Evolutionary conservation across 805 yeast genomes (phyloP).

Genomic region (Ogataea polymorpha): DNA sequence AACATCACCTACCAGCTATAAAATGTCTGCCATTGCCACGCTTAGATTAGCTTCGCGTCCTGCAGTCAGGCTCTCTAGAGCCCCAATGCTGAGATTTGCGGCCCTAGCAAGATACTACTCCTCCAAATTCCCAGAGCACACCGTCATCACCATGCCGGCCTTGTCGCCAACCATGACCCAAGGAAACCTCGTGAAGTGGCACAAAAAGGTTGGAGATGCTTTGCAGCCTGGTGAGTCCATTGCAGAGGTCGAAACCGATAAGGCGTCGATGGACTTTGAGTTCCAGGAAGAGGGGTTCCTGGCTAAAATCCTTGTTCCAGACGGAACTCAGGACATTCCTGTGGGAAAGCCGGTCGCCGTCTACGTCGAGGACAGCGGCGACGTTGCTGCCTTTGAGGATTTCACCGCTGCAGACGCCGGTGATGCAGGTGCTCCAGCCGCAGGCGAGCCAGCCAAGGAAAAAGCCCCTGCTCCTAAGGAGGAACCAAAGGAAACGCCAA

Average conservation of each 20-base stretch:
- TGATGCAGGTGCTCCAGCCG: slow-evolving; percentile 41
- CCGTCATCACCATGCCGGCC: slow-evolving; percentile 96
- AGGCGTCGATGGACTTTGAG: slow-evolving; percentile 97
- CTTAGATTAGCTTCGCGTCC: slow-evolving; percentile 32
- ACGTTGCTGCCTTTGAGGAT: slow-evolving; percentile 83
- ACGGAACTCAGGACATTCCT: slow-evolving; percentile 85
- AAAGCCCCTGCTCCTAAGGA: slow-evolving; percentile 21
- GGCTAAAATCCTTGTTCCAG: slow-evolving; percentile 81
- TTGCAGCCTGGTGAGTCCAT: slow-evolving; percentile 89
- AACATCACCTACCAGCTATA: slow-evolving; percentile 2
- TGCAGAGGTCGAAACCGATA: slow-evolving; percentile 97
- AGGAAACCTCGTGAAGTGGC: slow-evolving; percentile 89
- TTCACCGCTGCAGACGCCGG: slow-evolving; percentile 85
- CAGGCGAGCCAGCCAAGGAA: slow-evolving; percentile 4
- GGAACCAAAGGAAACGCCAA: slow-evolving; percentile 8
- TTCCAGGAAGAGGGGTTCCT: slow-evolving; percentile 95
- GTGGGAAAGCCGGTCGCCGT: slow-evolving; percentile 97
- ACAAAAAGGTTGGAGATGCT: slow-evolving; percentile 83
- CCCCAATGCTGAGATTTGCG: slow-evolving; percentile 12
- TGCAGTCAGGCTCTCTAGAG: slow-evolving; percentile 19
- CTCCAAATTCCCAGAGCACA: slow-evolving; percentile 49
- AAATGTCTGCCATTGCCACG: slow-evolving; percentile 34
- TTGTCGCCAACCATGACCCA: slow-evolving; percentile 99
- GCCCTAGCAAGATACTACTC: slow-evolving; percentile 24
- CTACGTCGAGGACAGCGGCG: slow-evolving; percentile 81